phyloP scores from a whole-genome alignment of 2,329 filamentous ascomycete species.

The Colletotrichum sublineola region DNA sequence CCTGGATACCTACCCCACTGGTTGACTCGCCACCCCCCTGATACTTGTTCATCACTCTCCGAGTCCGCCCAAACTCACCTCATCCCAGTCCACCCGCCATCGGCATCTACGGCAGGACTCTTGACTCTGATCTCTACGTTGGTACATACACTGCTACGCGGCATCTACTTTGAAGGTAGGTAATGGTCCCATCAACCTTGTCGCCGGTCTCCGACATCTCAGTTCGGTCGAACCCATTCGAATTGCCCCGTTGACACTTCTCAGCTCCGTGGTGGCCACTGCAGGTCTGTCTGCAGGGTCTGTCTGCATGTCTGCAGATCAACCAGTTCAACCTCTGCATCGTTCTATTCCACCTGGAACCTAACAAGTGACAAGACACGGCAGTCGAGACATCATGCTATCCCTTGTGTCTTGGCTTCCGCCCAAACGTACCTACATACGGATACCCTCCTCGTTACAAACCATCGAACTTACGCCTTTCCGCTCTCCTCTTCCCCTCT shows the following conservation, averaged over 20 bases:
- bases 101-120: background rate
- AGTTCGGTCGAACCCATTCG: background rate
- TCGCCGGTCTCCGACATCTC: slow-evolving; percentile 9
- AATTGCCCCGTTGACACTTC: background rate
- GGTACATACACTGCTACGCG: too few relatives aligned
- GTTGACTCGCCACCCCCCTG: slow-evolving; percentile 35
- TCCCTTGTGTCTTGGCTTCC: slow-evolving; percentile 15
- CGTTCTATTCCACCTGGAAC: slow-evolving; percentile 34
- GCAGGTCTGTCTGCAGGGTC: too few relatives aligned
- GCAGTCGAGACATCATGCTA: slow-evolving; percentile 28
- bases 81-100: background rate
- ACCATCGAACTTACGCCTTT: background rate
- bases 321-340: background rate
- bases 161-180: too few relatives aligned
- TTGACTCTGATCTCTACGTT: background rate
- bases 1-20: slow-evolving; percentile 1
- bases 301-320: background rate
- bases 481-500: background rate
- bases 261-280: background rate
- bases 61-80: background rate
- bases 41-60: background rate
- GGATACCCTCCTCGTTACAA: too few relatives aligned
- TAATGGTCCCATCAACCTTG: slow-evolving; percentile 1
- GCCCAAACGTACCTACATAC: background rate
- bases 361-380: slow-evolving; percentile 38